Conservation (phyloP, 2,329 filamentous ascomycete genomes). For the Aspergillus proliferans region DNA sequence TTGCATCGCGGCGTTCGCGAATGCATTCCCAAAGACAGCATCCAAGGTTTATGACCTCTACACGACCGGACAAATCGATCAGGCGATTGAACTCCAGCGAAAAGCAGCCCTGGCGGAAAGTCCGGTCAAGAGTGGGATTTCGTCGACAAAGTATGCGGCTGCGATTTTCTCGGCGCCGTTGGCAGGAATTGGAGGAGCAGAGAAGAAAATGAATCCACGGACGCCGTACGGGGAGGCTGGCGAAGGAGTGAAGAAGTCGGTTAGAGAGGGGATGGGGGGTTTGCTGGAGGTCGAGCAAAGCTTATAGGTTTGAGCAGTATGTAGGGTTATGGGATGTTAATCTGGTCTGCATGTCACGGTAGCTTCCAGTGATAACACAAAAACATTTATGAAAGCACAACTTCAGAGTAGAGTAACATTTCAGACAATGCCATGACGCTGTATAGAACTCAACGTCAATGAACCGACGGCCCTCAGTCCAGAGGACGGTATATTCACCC, state of each 20-base stretch:
- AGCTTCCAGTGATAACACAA: background rate
- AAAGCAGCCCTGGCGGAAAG: conserved; percentile 60
- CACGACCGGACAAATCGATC: conserved; percentile 48
- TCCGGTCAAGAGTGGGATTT: conserved; percentile 60
- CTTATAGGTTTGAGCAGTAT: background rate
- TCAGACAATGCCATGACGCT: no score
- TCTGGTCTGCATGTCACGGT: no score
- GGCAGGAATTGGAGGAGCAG: conserved; percentile 56
- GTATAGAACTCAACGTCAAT: background rate
- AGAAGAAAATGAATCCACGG: conserved; percentile 52
- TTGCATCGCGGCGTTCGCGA: conserved; percentile 53
- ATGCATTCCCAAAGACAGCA: conserved; percentile 52
- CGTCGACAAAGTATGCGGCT: conserved; percentile 60
- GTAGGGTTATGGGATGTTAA: background rate
- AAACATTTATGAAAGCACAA: background rate
- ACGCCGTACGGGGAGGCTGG: conserved; percentile 51
- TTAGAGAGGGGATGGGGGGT: conserved; percentile 25
- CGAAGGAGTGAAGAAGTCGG: conserved; percentile 38
- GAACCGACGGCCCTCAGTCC: background rate
- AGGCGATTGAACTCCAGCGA: conserved; percentile 56
- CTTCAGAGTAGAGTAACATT: no score
- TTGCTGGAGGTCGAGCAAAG: background rate
- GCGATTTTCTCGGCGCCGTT: conserved; percentile 52
- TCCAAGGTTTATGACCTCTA: conserved; percentile 56
- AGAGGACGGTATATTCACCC: background rate